Conservation (phyloP, 345 rosid species). For the Syzygium aqueum region DNA sequence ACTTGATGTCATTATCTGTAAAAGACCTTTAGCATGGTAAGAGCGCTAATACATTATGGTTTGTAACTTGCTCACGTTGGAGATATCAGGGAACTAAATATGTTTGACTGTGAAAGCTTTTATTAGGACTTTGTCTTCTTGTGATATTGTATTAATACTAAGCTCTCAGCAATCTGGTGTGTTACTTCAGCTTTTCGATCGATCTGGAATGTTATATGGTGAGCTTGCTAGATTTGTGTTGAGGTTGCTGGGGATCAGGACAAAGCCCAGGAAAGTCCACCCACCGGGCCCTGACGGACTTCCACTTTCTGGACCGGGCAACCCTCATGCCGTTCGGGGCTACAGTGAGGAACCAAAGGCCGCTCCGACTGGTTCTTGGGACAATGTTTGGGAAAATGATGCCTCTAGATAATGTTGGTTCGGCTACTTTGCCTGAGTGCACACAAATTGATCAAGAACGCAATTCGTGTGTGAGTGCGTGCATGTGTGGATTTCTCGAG, state of each 20-base stretch:
- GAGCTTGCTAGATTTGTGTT: constrained; percentile 88
- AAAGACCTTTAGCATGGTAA: not conserved
- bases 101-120: not conserved
- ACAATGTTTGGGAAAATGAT: constrained; percentile 66
- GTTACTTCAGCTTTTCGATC: constrained; percentile 70
- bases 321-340: constrained; percentile 40
- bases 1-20: not conserved
- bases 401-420: not conserved
- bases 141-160: not conserved
- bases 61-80: not conserved
- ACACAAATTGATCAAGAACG: not conserved
- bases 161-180: not conserved
- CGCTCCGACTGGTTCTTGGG: constrained; percentile 79
- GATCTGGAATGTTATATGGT: constrained; percentile 74
- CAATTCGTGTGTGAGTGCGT: not conserved
- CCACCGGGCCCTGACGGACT: constrained; percentile 54
- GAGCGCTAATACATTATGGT: not conserved
- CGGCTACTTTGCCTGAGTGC: not conserved
- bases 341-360: constrained; percentile 61
- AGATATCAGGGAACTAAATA: not conserved
- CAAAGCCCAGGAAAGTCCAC: constrained; percentile 65
- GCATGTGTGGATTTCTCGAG: not conserved
- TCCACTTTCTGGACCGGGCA: constrained; percentile 22
- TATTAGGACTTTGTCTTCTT: not conserved
- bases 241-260: constrained; percentile 74